These are phyloP conservation scores for Lobulomyces angularis DNA, from an alignment of 192 early-diverging fungal species.

Conservation along the genomic window DNA sequence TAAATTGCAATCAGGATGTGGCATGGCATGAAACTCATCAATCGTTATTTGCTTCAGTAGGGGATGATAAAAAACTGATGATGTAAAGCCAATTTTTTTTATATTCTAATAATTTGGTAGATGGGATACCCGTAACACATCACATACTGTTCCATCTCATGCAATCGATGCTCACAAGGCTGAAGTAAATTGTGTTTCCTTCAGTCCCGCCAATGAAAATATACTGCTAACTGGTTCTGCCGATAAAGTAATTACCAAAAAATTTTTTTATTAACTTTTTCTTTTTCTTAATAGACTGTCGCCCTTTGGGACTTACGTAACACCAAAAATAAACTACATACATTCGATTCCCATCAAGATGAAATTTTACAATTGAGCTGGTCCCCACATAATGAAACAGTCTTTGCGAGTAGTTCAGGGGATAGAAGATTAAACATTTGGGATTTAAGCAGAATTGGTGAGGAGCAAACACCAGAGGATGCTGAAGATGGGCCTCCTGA, in stretches of 20 bases:
- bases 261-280: constrained; percentile 3
- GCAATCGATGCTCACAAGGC: constrained; percentile 72
- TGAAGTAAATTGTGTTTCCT: constrained; percentile 91
- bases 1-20: constrained; percentile 60
- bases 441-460: constrained; percentile 88
- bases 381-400: constrained; percentile 84
- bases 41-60: constrained; percentile 89
- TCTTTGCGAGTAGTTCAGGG: constrained; percentile 79
- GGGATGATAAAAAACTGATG: constrained; percentile 84
- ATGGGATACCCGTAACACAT: constrained; percentile 83
- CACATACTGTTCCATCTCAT: constrained; percentile 45
- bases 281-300: constrained; percentile 44
- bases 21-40: constrained; percentile 80
- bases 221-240: constrained; percentile 87
- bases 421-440: constrained; percentile 88
- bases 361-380: constrained; percentile 87
- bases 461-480: constrained; percentile 88
- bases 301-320: constrained; percentile 95
- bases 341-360: constrained; percentile 77
- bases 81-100: constrained; percentile 43
- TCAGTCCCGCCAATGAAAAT: constrained; percentile 81
- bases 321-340: constrained; percentile 69
- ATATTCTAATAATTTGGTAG: constrained; percentile 17
- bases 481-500: constrained; percentile 97
- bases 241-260: constrained; percentile 50